phyloP scores from a whole-genome alignment of 2,329 filamentous ascomycete species.

The Claviceps sp. region DNA sequence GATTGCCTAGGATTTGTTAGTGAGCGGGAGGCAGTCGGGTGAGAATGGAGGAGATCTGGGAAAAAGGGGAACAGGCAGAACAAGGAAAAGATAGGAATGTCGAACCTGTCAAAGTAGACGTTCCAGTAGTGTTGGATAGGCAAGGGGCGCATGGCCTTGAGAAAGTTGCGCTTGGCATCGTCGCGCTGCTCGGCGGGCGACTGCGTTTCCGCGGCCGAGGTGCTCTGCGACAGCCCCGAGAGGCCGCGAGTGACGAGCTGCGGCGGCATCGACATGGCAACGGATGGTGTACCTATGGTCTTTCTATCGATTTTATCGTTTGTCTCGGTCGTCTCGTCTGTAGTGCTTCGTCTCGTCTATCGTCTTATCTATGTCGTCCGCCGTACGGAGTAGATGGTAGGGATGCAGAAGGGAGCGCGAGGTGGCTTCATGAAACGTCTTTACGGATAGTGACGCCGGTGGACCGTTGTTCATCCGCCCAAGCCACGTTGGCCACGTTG shows the following conservation, averaged over 20 bases:
- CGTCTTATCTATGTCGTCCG: too few species aligned
- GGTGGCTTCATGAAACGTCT: too few species aligned
- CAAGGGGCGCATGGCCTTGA: conserved; percentile 58
- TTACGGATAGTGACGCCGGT: too few species aligned
- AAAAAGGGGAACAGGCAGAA: background rate
- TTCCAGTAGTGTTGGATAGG: conserved; percentile 72
- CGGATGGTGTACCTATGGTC: too few species aligned
- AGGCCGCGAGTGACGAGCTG: conserved; percentile 50
- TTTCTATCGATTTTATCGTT: too few species aligned
- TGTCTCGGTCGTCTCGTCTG: too few species aligned
- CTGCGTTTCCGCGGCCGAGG: conserved; percentile 43
- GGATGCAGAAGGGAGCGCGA: too few species aligned
- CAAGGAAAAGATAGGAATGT: background rate
- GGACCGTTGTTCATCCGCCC: too few species aligned
- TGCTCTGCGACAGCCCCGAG: conserved; percentile 45
- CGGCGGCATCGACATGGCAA: conserved; percentile 40
- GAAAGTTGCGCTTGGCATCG: conserved; percentile 71
- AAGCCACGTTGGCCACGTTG: too few species aligned
- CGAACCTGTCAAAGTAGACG: conserved; percentile 50
- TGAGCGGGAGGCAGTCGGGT: background rate
- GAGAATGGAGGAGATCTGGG: background rate
- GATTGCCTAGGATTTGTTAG: conserved; percentile 14
- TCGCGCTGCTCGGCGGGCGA: conserved; percentile 63
- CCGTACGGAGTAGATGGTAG: too few species aligned
- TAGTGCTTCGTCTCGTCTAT: too few species aligned